Percentiles rank a stretch among this genome's conserved stretches.
Conservation (phyloP, 2,329 filamentous ascomycete species). For the Penicillium freii region DNA sequence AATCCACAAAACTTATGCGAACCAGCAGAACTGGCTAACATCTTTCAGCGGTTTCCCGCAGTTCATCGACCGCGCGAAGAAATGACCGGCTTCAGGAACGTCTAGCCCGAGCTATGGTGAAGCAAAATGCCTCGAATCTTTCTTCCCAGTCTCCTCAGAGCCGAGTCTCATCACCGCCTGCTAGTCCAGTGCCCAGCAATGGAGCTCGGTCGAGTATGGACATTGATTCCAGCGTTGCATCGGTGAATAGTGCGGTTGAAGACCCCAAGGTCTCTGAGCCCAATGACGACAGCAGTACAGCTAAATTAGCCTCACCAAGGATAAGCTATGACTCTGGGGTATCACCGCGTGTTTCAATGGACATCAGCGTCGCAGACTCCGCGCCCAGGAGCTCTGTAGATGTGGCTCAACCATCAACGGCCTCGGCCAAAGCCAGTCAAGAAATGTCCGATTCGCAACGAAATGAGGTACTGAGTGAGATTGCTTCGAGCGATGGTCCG, state of each 20-base stretch:
- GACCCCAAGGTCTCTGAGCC: conserved; percentile 17
- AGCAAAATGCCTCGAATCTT: conserved; percentile 58
- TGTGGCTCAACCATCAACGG: neutral
- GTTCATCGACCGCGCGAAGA: conserved; percentile 62
- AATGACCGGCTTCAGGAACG: conserved; percentile 87
- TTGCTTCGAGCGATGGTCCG: conserved; percentile 17
- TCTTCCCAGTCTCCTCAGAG: conserved; percentile 51
- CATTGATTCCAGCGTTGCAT: conserved; percentile 28
- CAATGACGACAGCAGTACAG: conserved; percentile 12
- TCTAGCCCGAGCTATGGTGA: conserved; percentile 80
- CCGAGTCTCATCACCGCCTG: conserved; percentile 51
- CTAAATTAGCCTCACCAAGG: conserved; percentile 18
- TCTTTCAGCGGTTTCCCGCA: conserved; percentile 55
- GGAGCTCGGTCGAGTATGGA: conserved; percentile 42
- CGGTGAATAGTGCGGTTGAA: conserved; percentile 22
- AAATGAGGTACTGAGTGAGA: neutral
- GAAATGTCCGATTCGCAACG: conserved; percentile 9
- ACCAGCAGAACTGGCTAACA: conserved; percentile 23
- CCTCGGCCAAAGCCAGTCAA: conserved; percentile 8
- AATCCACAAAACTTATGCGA: neutral
- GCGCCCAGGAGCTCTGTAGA: conserved; percentile 15
- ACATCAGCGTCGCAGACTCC: conserved; percentile 21
- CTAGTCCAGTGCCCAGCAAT: conserved; percentile 51
- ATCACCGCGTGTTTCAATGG: conserved; percentile 28
- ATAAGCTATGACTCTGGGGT: conserved; percentile 31